Evolutionary conservation across 2,329 filamentous ascomycete genomes (phyloP), one percentile per base, ranked within the genome.

Genomic region (Pseudovirgaria hyperparasitica): DNA sequence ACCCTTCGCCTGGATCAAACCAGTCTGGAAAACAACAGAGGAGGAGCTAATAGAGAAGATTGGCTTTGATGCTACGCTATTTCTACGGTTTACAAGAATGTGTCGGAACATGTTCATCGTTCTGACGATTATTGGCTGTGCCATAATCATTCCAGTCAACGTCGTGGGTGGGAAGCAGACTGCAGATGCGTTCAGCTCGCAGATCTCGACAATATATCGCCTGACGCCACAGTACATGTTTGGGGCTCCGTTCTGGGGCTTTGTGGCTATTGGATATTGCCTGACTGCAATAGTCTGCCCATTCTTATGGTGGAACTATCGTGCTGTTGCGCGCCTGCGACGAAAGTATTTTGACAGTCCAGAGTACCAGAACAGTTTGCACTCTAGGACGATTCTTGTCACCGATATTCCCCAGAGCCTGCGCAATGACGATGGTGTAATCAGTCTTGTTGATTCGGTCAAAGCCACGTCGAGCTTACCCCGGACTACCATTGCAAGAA

Each of bases 221-320:
- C 44, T 82, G 57, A 70, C 68, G 5, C 62, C 69, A 19, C 46
- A 62, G 42, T 62, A 58, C 49, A 54, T 70, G 33, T 47, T 43
- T 16, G 57, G 58, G 1, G 43, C 51, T 1, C 54, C 59, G 0
- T 62, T 70, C 22, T 77, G 72, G 72, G 64, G 63, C 22, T 68
- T 72, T 39, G 67, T 76, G 4, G 52, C 63, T 3, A 56, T 65
- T 27, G 66, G 70, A 4, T 77, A 69, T 59, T 35, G 74, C 1
- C 81, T 85, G 47, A 76, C 87, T 48, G 48, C 76, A n/a, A 67
- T 84, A 12, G 66, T 94, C 9, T 75, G 71, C 31, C 76, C 67
- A 28, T 92, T 92, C 40, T 58, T 98, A 16, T 98, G 85, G 85
- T 77, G 69, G 60, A 96, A 93, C 45, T 96, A 96, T 52, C 67